Evolutionary conservation across 371 early-diverging fungal species (phyloP).

Genomic region (Pancytospora epiphaga): DNA sequence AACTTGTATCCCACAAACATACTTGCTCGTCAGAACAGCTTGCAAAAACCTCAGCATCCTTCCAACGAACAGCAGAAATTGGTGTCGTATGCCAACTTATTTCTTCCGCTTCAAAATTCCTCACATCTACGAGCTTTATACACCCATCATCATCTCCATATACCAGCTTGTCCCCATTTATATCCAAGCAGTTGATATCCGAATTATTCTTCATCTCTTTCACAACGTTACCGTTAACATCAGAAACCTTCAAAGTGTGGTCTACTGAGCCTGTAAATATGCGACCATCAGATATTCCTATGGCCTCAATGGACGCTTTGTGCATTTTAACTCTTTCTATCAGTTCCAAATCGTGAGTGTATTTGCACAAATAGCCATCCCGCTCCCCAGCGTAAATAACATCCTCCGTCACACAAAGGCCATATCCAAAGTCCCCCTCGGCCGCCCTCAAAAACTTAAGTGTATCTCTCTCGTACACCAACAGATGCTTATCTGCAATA

Average conservation of each 20-base stretch:
- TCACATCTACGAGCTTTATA: slow-evolving; percentile 46
- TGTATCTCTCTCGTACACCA: slow-evolving; percentile 22
- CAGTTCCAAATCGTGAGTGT: slow-evolving; percentile 9
- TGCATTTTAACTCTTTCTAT: slow-evolving; percentile 18
- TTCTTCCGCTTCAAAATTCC: slow-evolving; percentile 15
- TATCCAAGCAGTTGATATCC: slow-evolving; percentile 57
- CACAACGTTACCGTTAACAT: slow-evolving; percentile 28
- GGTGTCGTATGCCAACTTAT: slow-evolving; percentile 56
- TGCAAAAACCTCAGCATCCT: slow-evolving; percentile 49
- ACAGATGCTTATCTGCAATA: slow-evolving; percentile 31
- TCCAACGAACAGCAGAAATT: slow-evolving; percentile 44
- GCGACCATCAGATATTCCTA: slow-evolving; percentile 8
- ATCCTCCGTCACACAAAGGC: slow-evolving; percentile 15
- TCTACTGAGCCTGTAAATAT: slow-evolving; percentile 43
- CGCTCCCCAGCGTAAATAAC: slow-evolving; percentile 12
- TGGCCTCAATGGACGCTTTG: slow-evolving; percentile 31
- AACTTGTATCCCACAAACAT: slow-evolving; percentile 55
- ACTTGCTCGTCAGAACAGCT: slow-evolving; percentile 54
- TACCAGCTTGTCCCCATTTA: slow-evolving; percentile 44
- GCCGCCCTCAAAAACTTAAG: slow-evolving; percentile 15
- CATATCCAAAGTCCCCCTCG: slow-evolving; percentile 35
- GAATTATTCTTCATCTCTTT: not conserved
- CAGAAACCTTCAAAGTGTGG: slow-evolving; percentile 27
- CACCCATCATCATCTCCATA: slow-evolving; percentile 56
- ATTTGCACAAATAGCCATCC: slow-evolving; percentile 11